phyloP scores from a whole-genome alignment of 2,329 filamentous ascomycete species.

The Aureobasidium sp. region DNA sequence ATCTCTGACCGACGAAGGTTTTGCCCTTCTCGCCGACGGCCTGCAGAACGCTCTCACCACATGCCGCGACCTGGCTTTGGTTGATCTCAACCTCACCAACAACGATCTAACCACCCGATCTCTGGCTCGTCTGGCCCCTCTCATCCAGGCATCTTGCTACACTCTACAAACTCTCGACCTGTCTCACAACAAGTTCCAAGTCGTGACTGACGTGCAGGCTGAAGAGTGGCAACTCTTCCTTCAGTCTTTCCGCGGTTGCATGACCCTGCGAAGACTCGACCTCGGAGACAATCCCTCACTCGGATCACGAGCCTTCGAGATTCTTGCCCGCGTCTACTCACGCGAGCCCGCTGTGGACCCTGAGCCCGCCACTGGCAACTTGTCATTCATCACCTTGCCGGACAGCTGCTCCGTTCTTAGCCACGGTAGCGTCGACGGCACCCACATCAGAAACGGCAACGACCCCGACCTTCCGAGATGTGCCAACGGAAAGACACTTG shows the following conservation, averaged over 20 bases:
- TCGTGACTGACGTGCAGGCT: slow-evolving; percentile 32
- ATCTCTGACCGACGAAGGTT: slow-evolving; percentile 40
- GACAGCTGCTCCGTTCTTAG: slow-evolving; percentile 18
- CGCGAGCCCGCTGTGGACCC: slow-evolving; percentile 28
- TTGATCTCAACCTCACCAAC: slow-evolving; percentile 40
- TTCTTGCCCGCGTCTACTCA: slow-evolving; percentile 38
- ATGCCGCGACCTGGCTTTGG: slow-evolving; percentile 30
- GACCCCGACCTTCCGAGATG: slow-evolving; percentile 6
- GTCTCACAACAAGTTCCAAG: slow-evolving; percentile 38
- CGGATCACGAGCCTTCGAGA: slow-evolving; percentile 39
- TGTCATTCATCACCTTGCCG: slow-evolving; percentile 23
- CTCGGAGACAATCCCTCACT: slow-evolving; percentile 38
- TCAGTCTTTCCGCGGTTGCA: slow-evolving; percentile 37
- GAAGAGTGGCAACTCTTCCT: slow-evolving; percentile 40
- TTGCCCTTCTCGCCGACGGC: slow-evolving; percentile 37
- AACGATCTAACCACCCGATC: slow-evolving; percentile 39
- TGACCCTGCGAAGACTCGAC: slow-evolving; percentile 38
- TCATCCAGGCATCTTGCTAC: slow-evolving; percentile 36
- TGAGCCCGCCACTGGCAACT: slow-evolving; percentile 22
- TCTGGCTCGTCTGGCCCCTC: slow-evolving; percentile 35
- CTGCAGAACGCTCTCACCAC: slow-evolving; percentile 33
- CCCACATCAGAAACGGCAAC: background rate
- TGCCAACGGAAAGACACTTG: slow-evolving; percentile 18
- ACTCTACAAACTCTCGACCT: slow-evolving; percentile 43
- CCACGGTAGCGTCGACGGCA: slow-evolving; percentile 1